Base-by-base conservation (phyloP, 345 rosid species). In the Euphorbia tirucalli region DNA sequence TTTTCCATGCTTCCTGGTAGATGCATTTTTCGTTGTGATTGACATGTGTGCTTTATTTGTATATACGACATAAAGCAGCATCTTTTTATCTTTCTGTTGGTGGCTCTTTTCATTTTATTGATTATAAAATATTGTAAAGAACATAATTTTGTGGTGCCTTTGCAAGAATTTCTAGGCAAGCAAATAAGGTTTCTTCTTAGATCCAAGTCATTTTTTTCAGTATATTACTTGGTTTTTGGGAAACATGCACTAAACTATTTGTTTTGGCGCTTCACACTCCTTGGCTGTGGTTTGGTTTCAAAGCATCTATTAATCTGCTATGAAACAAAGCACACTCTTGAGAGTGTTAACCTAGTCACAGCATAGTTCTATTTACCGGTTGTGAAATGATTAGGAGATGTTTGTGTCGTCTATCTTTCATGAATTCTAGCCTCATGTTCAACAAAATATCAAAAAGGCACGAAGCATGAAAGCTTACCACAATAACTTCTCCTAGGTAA, bases 401-500 rank as follows among this genome's bases (percentile, higher is more conserved):
- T n/a, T 54, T 46, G 19, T 11, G 52, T 8, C 13, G 21, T 35
- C 18, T 18, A 25, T 37, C 49, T 48, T 10, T 59, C 35, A 28
- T 28, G 46, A 52, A 49, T 28, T 48, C 21, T 59, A 11, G 25
- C 21, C 58, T 37, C 9, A 21, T 27, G 35, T 58, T 43, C n/a
- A 16, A 64, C 52, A 27, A 10, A 54, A 43, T 15, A 15, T 21
- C 31, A 41, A 72, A 35, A 65, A 43, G 19, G 28, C 10, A n/a
- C 24, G 60, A 19, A 30, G 30, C 27, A 56, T 61, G 25, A 69
- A 69, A 74, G 79, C 87, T 86, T 85, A 94, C 99, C 88, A 79
- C 91, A 25, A 92, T 81, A 60, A 85, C 97, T 14, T 78, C 81
- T 71, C 99, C 96, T 41, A 95, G 69, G 81, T 82, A 85, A 72